Base-by-base conservation (phyloP, 139 green algal species). In the Chlorella sp. region DNA sequence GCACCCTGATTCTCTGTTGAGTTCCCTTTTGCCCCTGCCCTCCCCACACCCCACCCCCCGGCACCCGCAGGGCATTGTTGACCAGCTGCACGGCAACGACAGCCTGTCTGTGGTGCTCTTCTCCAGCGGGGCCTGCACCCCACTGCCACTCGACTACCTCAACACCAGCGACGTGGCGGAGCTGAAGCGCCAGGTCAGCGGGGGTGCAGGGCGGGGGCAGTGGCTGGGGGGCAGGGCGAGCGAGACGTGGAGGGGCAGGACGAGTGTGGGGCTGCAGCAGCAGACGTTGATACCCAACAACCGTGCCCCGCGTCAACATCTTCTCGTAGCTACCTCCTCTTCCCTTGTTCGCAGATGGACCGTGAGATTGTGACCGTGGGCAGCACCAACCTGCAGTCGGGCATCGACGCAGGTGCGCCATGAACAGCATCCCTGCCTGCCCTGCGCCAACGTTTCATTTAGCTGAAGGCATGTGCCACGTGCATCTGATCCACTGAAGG, bases 71-170 rank as follows among this genome's bases (percentile, higher is more conserved):
- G 88, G 90, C 60, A 48, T 89, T 0, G 53, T 92, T 39, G 81
- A 92, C 71, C 68, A 87, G 66, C 88, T 93, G 34, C 60, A 4
- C 2, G 37, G 53, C 0, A 32, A 87, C 2, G 90, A 93, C 39
- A 37, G 68, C 3, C 80, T 93, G 37, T 32, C 40, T 3, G 40
- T 93, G 16, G 81, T 89, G 68, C 90, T 93, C n/a, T 93, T 93
- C 81, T 80, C 39, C 2, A 37, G 57, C 2, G 78, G 64, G 18
- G 86, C 90, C 22, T 93, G 90, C 80, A 48, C 53, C 24, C 87
- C 90, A 0, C 36, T 39, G 26, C 34, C 42, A 0, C 69, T 93
- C 21, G 32, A 37, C 34, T 48, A 26, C 48, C 64, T 93, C 28
- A 37, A 42, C 37, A 83, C 80, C 78, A 19, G 34, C 2, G 81